Conservation (phyloP, 2,329 filamentous ascomycete genomes). For the Sclerotinia subarctica region DNA sequence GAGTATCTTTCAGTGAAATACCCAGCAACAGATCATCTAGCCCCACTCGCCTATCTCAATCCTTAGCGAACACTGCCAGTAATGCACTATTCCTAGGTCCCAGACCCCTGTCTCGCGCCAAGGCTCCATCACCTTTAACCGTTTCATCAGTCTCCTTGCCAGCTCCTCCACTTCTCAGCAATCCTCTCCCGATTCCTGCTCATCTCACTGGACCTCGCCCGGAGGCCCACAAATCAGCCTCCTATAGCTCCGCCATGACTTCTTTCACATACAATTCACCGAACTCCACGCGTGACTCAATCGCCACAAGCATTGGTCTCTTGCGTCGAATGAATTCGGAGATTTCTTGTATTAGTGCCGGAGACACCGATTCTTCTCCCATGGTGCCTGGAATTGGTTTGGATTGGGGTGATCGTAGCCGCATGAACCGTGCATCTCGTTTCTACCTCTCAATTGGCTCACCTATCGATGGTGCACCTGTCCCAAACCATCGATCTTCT, state of each 20-base stretch:
- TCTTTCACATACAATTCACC: not conserved
- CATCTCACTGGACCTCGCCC: slow-evolving; percentile 28
- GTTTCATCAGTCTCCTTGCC: slow-evolving; percentile 19
- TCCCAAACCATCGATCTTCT: not conserved
- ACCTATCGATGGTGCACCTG: not conserved
- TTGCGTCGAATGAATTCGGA: slow-evolving; percentile 24
- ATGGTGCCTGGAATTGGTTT: slow-evolving; percentile 1
- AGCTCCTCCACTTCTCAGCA: slow-evolving; percentile 27
- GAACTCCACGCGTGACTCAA: slow-evolving; percentile 11
- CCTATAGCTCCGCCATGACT: slow-evolving; percentile 5
- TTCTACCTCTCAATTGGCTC: slow-evolving; percentile 15
- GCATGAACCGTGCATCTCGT: slow-evolving; percentile 8
- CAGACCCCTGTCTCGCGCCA: not conserved
- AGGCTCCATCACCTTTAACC: slow-evolving; percentile 19
- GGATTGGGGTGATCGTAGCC: not conserved
- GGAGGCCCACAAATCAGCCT: slow-evolving; percentile 18
- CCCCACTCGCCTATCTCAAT: not conserved
- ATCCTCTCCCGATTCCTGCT: slow-evolving; percentile 22
- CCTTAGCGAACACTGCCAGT: not conserved
- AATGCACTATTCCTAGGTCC: not conserved
- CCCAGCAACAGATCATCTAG: not conserved
- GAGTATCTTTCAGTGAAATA: not conserved
- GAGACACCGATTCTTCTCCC: not conserved
- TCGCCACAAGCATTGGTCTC: slow-evolving; percentile 19
- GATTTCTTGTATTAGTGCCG: slow-evolving; percentile 11